Base-by-base conservation (phyloP, 1,284 basidiomycete genomes). In the Ustanciosporium gigantosporum region DNA sequence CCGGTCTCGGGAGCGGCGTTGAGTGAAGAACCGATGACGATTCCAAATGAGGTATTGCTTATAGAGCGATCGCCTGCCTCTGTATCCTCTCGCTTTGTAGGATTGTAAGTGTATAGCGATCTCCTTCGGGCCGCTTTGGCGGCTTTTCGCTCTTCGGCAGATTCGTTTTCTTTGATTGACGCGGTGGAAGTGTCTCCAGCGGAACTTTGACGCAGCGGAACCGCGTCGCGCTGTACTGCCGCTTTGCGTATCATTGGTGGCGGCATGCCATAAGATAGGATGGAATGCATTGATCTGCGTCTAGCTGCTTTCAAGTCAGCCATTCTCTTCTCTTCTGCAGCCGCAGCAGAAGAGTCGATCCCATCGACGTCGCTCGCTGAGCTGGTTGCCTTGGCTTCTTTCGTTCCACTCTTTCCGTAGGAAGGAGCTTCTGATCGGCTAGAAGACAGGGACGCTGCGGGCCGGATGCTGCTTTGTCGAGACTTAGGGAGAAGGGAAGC, bases 81-180 rank as follows among this genome's bases (percentile, higher is more conserved):
- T 13, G 39, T 37, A 15, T 61, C 61, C n/a, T 57, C 58, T 3
- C 60, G 38, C 31, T 53, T 62, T 9, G 55, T 41, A 5, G 67
- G 59, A 2, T 44, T 40, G 39, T 59, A 69, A 11, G 55, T 53
- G 42, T 57, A 69, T 8, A 69, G 42, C 7, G 67, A 69, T 4
- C 60, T 41, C n/a, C 67, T 45, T 11, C 64, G 47, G 3, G 64
- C 67, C 16, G 56, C 45, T 36, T 52, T 55, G 25, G 56, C 56
- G n/a, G 45, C 56, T 36, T 60, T 59, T 4, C 32, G 45, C 2
- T 51, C 51, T 42, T 60, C 62, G 11, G 45, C 50, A 5, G 40
- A n/a, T 15, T n/a, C 9, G 27, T 9, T n/a, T 11, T 29, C 27
- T 11, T 29, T 29, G 27, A n/a, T 29, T 29, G 27, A 29, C 9